Evolutionary conservation across 495 filamentous ascomycete species (phyloP), one percentile per base, ranked within the genome.

Genomic region (Aspergillus asperescens): DNA sequence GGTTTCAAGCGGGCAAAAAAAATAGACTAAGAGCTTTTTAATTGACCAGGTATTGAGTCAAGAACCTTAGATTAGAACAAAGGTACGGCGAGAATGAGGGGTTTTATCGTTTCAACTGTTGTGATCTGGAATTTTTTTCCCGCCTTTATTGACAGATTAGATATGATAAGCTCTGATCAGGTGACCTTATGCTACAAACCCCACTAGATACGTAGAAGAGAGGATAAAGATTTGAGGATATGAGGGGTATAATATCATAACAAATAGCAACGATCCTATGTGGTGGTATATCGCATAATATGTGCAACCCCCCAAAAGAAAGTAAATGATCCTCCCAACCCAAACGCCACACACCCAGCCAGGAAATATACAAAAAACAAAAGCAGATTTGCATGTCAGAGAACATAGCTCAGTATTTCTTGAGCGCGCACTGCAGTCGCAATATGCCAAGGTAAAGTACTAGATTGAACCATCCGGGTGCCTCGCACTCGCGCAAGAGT

Each of bases 371-470:
- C 44, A 52, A 35, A 37, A 18, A 38, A 34, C 55, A 31, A 57
- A 48, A 19, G 46, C 5, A 47, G 42, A 37, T 34, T 9, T 46
- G 24, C 40, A 32, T 32, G 49, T 70, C 52, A 76, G 50, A 76
- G 59, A 60, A 72, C 65, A 64, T 73, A 72, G 54, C 73, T 76
- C 51, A 76, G 44, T 20, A 74, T 59, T 59, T 73, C 69, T 41
- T 76, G 73, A 18, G 67, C 87, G 65, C 85, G 84, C 58, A 85
- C 76, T 25, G 84, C 90, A n/a, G 81, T 86, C 22, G 81, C 86
- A 54, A 96, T 76, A 77, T 96, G 90, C 86, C 88, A 92, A 19
- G 91, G 91, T 57, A 90, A 63, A 0, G 84, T 77, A 51, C 85
- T 83, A 20, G 65, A 69, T 40, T 82, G 81, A 16, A 75, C 73